Base-by-base conservation (phyloP, 257 asterid species). In the Craterostigma plantagineum region DNA sequence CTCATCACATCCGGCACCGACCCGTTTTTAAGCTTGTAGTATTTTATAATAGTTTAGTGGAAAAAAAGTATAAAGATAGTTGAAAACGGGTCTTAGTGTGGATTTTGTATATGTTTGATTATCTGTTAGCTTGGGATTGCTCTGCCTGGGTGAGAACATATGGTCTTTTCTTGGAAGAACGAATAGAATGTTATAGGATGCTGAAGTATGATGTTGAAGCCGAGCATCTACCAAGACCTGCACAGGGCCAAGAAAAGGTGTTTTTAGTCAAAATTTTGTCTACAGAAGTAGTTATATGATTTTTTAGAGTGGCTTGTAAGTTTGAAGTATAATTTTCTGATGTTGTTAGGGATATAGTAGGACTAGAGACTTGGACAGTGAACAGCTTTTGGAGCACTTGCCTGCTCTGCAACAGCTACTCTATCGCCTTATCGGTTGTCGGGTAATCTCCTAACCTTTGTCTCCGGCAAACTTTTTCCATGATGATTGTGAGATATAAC, bases 111-210 rank as follows among this genome's bases (percentile, higher is more conserved):
- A 34, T 16, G 14, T n/a, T 39, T 17, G 33, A 15, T 51, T 41
- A 44, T 60, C 50, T 46, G 63, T 41, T 73, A 87, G 95, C 95
- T 39, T 82, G 95, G 98, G 98, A 87, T 67, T 87, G 90, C 69
- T 78, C 93, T 62, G 92, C 69, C 8, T 87, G 98, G 97, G 97
- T 81, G 12, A 73, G 97, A 33, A 78, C 92, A 46, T 86, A 86
- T 69, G 97, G 81, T 40, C 86, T 78, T 45, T 86, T 81, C 61
- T 57, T 86, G 81, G 97, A 86, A 66, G 97, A 86, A 64, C 68
- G 95, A 27, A 73, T 87, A 30, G 98, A 87, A 63, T 87, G 98
- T 75, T 82, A 79, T 66, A 75, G 93, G 77, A 56, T 76, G 46
- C 65, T 87, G 16, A 82, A 76, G 72, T 87, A 82, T 59, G 98